A percentile compares a stretch with the other conserved stretches of the same genome.
phyloP scores from a whole-genome alignment of 805 yeast species.

The Wickerhamiella domercqiae region DNA sequence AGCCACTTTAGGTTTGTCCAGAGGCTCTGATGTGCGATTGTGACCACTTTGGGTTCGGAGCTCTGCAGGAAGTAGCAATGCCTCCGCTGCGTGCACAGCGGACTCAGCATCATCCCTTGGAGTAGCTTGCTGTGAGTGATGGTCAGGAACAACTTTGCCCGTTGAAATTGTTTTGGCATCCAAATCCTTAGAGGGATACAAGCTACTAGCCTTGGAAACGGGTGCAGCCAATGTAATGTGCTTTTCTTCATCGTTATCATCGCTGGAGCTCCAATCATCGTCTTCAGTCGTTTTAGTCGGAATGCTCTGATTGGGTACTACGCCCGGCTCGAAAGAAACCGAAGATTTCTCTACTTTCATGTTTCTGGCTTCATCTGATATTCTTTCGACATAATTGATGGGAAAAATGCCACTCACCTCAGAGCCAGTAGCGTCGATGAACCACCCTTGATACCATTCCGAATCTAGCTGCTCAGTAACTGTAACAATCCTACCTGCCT shows the following conservation, averaged over 20 bases:
- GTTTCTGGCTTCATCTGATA: constrained; percentile 12
- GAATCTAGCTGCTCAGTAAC: constrained; percentile 76
- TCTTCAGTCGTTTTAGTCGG: too few species aligned
- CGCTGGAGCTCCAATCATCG: background rate
- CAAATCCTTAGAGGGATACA: too few species aligned
- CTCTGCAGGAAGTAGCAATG: too few species aligned
- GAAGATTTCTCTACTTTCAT: constrained; percentile 8
- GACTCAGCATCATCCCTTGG: too few species aligned
- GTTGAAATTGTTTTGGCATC: too few species aligned
- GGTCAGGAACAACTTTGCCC: too few species aligned
- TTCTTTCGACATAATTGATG: constrained; percentile 53
- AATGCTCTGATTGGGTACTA: background rate
- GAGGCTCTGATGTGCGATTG: too few species aligned
- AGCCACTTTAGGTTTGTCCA: too few species aligned
- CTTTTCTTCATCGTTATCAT: background rate
- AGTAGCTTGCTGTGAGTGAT: too few species aligned
- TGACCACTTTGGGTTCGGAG: too few species aligned
- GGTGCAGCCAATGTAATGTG: background rate
- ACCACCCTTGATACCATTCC: constrained; percentile 77
- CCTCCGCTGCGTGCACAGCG: too few species aligned
- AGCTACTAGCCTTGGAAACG: too few species aligned
- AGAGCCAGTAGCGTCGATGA: constrained; percentile 31
- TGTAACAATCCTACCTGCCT: constrained; percentile 49
- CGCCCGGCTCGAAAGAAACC: constrained; percentile 2
- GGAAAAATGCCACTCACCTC: constrained; percentile 69